Conservation (phyloP, 225 moss, liverwort and hornwort genomes). For the Bryoerythrophyllum caledonicum region DNA sequence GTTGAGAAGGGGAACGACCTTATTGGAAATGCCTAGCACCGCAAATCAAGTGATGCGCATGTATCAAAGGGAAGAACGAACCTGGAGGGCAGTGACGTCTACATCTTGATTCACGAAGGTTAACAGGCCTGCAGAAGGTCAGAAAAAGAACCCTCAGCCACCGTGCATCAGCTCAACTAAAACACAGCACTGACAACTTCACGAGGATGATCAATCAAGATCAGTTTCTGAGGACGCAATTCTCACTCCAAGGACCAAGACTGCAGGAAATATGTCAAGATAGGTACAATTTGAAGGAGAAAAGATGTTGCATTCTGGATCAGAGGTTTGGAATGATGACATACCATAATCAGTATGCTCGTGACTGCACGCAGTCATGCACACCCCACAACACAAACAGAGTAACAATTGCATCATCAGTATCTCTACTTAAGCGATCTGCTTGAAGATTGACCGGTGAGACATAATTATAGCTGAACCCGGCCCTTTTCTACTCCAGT, state of each 20-base stretch:
- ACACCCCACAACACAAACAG: too few species aligned
- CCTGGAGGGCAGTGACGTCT: constrained; percentile 80
- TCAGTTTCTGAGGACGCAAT: too few species aligned
- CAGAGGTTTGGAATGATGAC: constrained; percentile 16
- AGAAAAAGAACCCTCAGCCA: constrained; percentile 22
- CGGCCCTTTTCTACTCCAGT: constrained; percentile 17
- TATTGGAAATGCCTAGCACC: too few species aligned
- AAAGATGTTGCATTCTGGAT: constrained; percentile 10
- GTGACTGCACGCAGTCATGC: constrained; percentile 51
- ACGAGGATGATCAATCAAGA: background rate
- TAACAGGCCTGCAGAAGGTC: constrained; percentile 68
- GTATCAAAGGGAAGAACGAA: constrained; percentile 32
- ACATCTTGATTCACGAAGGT: constrained; percentile 93
- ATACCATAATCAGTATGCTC: constrained; percentile 97
- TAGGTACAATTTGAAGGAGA: background rate
- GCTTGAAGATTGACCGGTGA: background rate
- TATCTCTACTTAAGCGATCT: too few species aligned
- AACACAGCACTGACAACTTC: constrained; percentile 7
- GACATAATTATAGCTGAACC: constrained; percentile 3
- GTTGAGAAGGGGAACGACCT: too few species aligned
- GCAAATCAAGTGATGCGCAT: too few species aligned
- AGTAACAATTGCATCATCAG: constrained; percentile 20
- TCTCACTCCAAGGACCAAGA: constrained; percentile 5
- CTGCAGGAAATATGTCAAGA: constrained; percentile 14
- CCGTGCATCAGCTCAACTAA: constrained; percentile 19